Evolutionary conservation across 1,284 basidiomycete species (phyloP).

Genomic region (Lentinula novae-zelandiae): DNA sequence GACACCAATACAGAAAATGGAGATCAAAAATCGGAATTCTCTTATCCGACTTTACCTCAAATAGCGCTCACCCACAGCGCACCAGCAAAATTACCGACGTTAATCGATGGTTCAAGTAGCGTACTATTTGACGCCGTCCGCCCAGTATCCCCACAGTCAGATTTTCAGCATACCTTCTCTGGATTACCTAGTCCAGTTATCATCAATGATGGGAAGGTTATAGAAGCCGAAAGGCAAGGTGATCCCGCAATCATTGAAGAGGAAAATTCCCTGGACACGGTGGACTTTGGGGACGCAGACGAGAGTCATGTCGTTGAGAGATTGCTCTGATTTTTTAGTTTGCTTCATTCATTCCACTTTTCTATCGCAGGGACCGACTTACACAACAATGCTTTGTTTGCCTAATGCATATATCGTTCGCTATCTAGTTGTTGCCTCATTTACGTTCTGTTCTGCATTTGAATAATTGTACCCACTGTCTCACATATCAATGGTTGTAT

Average conservation of each 20-base stretch:
- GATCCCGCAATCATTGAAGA: background rate
- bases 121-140: background rate
- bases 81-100: background rate
- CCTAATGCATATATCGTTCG: background rate
- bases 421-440: background rate
- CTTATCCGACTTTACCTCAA: background rate
- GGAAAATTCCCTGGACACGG: background rate
- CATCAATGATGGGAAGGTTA: background rate
- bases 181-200: background rate
- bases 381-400: background rate
- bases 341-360: background rate
- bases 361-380: background rate
- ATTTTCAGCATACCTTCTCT: background rate
- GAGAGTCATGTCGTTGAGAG: slow-evolving; percentile 1
- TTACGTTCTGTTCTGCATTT: background rate
- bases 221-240: background rate
- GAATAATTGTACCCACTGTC: background rate
- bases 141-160: background rate
- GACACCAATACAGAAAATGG: background rate
- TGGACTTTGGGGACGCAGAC: background rate
- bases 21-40: background rate
- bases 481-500: background rate
- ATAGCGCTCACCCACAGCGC: background rate
- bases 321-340: background rate
- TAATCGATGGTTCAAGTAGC: too few relatives aligned